Evolutionary conservation across 2,329 filamentous ascomycete genomes (phyloP), one percentile per base, ranked within the genome.

Genomic region (Paecilomyces sp.): DNA sequence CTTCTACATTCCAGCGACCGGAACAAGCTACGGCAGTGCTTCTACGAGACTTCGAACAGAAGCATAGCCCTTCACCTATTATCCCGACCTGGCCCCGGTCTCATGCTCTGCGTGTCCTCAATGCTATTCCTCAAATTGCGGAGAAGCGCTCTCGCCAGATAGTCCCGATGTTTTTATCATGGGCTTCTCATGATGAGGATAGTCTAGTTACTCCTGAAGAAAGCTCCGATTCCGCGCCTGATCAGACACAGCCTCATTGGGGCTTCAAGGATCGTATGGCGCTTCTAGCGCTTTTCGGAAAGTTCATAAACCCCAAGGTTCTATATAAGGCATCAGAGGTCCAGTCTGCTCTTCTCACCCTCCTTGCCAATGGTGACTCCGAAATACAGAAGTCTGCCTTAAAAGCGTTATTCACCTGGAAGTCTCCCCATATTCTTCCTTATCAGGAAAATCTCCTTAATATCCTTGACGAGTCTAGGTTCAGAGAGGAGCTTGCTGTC

Each of bases 401-500:
- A 36, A 92, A 92, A 72, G 90, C 89, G 8, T 84, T 99, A 7
- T 81, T 97, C 57, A 85, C 91, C 0, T 99, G 94, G 93, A 97
- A 96, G 72, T 85, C 89, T 60, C 82, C 88, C 1, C 86, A 83
- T 8, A 80, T 99, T 56, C 83, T 83, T 61, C 82, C 87, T 0
- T 96, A 97, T 69, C 86, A 92, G 67, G 92, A 97, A 66, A 91
- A 92, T 66, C 76, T 99, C 25, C 83, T 91, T 62, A 92, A 91
- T 66, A 80, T 99, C 1, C 83, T 97, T 8, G 94, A 99, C 65
- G 94, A 97, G 63, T 87, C 90, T 25, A 85, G 90, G 55, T 96
- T 97, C 76, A 91, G 92, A 69, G 94, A 97, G 68, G 93, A 97
- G 71, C 82, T 99, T n/a, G 88, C 91, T 0, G 86, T 94, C 3